These are phyloP conservation scores for Myrica gale DNA, from an alignment of 306 rosid genomes.

Conservation along the genomic window DNA sequence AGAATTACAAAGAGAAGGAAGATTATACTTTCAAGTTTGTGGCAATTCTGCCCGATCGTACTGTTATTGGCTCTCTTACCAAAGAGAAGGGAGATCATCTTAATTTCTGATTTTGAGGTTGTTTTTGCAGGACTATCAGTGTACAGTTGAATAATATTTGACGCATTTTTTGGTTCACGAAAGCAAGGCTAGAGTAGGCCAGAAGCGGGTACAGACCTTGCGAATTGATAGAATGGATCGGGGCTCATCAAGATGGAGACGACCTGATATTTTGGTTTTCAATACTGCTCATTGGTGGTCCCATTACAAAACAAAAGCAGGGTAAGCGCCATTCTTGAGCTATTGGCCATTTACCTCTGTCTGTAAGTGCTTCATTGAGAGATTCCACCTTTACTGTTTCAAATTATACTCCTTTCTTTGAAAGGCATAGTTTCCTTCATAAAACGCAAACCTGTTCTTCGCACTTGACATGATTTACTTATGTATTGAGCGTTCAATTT, in stretches of 20 bases:
- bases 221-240: slow-evolving; percentile 78
- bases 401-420: background rate
- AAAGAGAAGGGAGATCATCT: too few relatives aligned
- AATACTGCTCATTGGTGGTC: slow-evolving; percentile 99
- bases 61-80: slow-evolving; percentile 17
- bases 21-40: slow-evolving; percentile 78
- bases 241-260: slow-evolving; percentile 88
- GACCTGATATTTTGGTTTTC: slow-evolving; percentile 82
- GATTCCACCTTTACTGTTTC: slow-evolving; percentile 6
- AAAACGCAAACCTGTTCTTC: background rate
- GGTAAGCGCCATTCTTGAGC: slow-evolving; percentile 51
- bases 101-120: slow-evolving; percentile 15
- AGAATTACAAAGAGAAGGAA: slow-evolving; percentile 81
- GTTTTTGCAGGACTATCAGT: slow-evolving; percentile 65
- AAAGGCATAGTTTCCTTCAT: background rate
- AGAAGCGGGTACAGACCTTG: slow-evolving; percentile 62
- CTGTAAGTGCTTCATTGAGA: slow-evolving; percentile 7
- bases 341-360: slow-evolving; percentile 15
- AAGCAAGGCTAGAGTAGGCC: slow-evolving; percentile 78
- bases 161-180: slow-evolving; percentile 85
- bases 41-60: slow-evolving; percentile 49
- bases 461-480: background rate
- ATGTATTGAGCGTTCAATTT: slow-evolving; percentile 10
- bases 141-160: slow-evolving; percentile 81
- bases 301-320: slow-evolving; percentile 85